Evolutionary conservation across 2,329 filamentous ascomycete genomes (phyloP).

Genomic region (Monilinia fructicola): DNA sequence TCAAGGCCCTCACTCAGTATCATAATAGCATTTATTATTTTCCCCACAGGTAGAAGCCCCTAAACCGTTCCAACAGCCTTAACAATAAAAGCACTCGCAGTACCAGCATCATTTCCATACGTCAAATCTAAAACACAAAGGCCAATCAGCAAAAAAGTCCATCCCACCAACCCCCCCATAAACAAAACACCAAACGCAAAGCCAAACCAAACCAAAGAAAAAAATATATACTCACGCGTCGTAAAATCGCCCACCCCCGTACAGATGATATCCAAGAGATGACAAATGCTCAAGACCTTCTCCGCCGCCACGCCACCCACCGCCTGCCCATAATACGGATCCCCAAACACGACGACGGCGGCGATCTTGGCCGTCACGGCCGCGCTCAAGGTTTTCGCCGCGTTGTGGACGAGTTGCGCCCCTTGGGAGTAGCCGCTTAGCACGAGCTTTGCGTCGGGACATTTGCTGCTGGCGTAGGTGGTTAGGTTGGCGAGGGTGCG

Average conservation of each 20-base stretch:
- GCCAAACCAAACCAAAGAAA: background rate
- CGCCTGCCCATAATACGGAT: slow-evolving; percentile 40
- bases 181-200: background rate
- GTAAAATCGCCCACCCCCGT: background rate
- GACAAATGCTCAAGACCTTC: slow-evolving; percentile 25
- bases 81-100: slow-evolving; percentile 43
- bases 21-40: background rate
- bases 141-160: slow-evolving; percentile 41
- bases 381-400: slow-evolving; percentile 40
- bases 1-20: background rate
- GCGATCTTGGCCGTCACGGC: slow-evolving; percentile 40
- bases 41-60: background rate
- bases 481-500: slow-evolving; percentile 38
- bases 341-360: slow-evolving; percentile 47
- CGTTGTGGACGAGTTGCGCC: slow-evolving; percentile 46
- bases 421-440: slow-evolving; percentile 47
- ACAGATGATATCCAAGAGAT: slow-evolving; percentile 15
- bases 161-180: background rate
- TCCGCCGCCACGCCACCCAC: slow-evolving; percentile 1
- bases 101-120: slow-evolving; percentile 43
- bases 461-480: slow-evolving; percentile 38
- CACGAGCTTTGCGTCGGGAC: slow-evolving; percentile 44
- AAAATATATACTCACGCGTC: slow-evolving; percentile 11
- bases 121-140: slow-evolving; percentile 44
- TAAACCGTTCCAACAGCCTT: slow-evolving; percentile 8